Percentiles rank a stretch among this genome's conserved stretches.
Evolutionary conservation across 768 basidiomycete genomes (phyloP).

Genomic region (Phylloporus sp.): DNA sequence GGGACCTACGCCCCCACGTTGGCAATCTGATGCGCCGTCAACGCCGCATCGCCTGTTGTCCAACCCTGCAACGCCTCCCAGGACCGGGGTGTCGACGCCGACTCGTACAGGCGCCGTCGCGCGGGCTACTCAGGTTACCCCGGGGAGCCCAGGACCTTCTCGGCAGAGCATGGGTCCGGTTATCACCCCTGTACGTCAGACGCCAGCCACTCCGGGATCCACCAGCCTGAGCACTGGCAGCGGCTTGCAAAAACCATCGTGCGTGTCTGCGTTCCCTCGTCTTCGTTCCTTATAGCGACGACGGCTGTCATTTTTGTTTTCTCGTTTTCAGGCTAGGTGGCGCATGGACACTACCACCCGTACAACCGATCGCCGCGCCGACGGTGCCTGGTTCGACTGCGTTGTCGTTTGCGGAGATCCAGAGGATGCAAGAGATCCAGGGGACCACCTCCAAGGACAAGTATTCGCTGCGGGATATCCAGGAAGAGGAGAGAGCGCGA

Average conservation of each 20-base stretch:
- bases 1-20: conserved; percentile 2
- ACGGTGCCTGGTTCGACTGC: conserved; percentile 18
- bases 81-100: background rate
- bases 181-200: conserved; percentile 55
- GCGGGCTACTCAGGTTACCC: conserved; percentile 19
- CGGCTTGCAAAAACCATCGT: conserved; percentile 45
- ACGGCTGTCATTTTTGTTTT: background rate
- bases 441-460: conserved; percentile 43
- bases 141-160: conserved; percentile 22
- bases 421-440: conserved; percentile 66
- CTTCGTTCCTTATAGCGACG: background rate
- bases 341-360: conserved; percentile 62
- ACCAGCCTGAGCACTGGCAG: conserved; percentile 15
- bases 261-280: conserved; percentile 23
- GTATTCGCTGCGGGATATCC: conserved; percentile 73
- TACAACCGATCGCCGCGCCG: conserved; percentile 40
- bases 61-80: conserved; percentile 8
- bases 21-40: conserved; percentile 3
- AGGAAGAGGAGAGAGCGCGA: conserved; percentile 70
- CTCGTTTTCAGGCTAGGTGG: conserved; percentile 32
- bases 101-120: conserved; percentile 1
- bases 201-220: conserved; percentile 24
- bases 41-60: conserved; percentile 9
- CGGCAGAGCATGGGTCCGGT: conserved; percentile 51
- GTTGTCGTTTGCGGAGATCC: conserved; percentile 80